These are phyloP conservation scores for Erodium moschatum DNA, from an alignment of 441 rosid species.

Conservation along the genomic window DNA sequence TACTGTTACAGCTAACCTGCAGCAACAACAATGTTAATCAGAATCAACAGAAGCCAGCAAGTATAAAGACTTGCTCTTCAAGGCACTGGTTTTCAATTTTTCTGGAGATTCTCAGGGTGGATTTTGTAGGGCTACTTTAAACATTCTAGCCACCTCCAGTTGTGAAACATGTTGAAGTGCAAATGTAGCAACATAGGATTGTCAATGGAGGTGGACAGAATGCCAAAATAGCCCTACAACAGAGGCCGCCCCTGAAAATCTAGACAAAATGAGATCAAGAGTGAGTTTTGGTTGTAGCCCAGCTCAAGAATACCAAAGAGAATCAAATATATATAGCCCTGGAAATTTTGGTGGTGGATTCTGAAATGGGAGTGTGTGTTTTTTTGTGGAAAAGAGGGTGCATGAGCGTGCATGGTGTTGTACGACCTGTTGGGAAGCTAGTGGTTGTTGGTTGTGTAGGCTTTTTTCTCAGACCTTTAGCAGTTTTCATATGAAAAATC, in stretches of 20 bases:
- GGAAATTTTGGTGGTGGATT: not conserved
- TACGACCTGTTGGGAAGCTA: conserved; percentile 15
- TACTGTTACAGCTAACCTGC: not conserved
- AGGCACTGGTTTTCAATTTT: not conserved
- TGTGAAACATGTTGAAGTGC: too few species aligned
- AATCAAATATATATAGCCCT: not conserved
- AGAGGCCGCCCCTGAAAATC: conserved; percentile 27
- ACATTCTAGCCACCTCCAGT: conserved; percentile 33
- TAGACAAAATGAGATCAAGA: conserved; percentile 8
- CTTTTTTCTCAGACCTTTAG: not conserved
- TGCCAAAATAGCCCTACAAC: conserved; percentile 48
- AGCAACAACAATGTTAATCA: not conserved
- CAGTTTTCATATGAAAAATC: not conserved
- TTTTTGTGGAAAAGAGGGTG: conserved; percentile 19
- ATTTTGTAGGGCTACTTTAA: conserved; percentile 28
- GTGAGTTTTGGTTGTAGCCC: not conserved
- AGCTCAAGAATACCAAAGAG: not conserved
- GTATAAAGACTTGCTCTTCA: not conserved
- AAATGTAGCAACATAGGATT: too few species aligned
- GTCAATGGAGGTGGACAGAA: conserved; percentile 45
- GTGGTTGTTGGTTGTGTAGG: conserved; percentile 8
- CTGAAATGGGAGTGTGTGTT: conserved; percentile 11
- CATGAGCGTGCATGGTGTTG: conserved; percentile 33
- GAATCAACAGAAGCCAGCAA: not conserved
- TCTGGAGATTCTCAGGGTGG: conserved; percentile 5